phyloP scores from a whole-genome alignment of 2,329 filamentous ascomycete genomes.

The Ophiostoma fasciatum region DNA sequence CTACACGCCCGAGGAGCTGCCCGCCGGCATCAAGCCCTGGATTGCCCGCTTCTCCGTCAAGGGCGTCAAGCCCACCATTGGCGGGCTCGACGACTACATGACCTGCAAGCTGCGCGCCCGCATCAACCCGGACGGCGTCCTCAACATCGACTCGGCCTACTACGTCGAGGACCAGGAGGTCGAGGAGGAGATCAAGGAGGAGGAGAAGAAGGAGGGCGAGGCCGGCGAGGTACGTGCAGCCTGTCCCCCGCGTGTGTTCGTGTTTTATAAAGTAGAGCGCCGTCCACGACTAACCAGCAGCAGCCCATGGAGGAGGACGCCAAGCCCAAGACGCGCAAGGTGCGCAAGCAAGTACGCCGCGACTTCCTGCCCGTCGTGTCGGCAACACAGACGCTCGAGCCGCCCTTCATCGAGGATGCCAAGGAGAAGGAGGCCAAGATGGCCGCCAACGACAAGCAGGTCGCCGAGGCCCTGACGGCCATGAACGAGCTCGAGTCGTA shows the following conservation, averaged over 20 bases:
- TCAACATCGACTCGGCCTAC: conserved; percentile 95
- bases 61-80: conserved; percentile 65
- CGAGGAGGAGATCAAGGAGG: conserved; percentile 48
- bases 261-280: too few relatives aligned
- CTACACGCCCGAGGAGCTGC: conserved; percentile 69
- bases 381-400: conserved; percentile 68
- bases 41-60: conserved; percentile 97
- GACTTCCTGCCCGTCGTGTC: conserved; percentile 80
- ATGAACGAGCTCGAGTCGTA: conserved; percentile 98
- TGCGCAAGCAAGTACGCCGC: conserved; percentile 99
- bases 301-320: conserved; percentile 64
- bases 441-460: conserved; percentile 97
- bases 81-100: conserved; percentile 94
- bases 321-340: conserved; percentile 74
- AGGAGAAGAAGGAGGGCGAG: conserved; percentile 15
- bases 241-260: too few relatives aligned
- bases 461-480: conserved; percentile 96
- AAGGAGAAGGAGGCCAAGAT: conserved; percentile 76
- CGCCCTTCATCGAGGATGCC: conserved; percentile 47
- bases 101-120: conserved; percentile 99
- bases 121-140: conserved; percentile 86
- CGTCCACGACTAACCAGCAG: conserved; percentile 3
- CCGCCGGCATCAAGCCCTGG: conserved; percentile 84
- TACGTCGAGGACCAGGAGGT: conserved; percentile 97
- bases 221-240: background rate